Evolutionary conservation across 2,329 filamentous ascomycete genomes (phyloP).

Genomic region (Aspergillus luchuensis): DNA sequence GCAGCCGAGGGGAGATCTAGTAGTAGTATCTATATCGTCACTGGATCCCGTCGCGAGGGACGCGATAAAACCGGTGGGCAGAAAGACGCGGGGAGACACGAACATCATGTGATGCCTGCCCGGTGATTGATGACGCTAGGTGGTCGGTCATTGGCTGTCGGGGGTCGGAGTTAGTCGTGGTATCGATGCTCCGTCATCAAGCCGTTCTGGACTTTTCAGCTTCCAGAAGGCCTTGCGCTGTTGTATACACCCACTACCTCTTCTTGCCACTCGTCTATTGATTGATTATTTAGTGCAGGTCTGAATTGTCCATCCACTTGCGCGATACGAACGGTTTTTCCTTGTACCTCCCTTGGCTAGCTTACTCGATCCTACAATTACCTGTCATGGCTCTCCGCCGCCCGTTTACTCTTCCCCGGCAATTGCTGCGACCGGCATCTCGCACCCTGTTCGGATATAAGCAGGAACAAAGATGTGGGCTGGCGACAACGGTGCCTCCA

Average conservation of each 20-base stretch:
- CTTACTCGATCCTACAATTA: background rate
- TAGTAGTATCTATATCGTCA: background rate
- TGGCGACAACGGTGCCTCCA: slow-evolving; percentile 69
- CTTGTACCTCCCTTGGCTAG: background rate
- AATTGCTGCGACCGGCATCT: slow-evolving; percentile 30
- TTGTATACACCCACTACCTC: background rate
- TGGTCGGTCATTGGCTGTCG: slow-evolving; percentile 31
- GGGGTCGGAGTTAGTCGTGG: slow-evolving; percentile 9
- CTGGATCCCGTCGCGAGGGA: slow-evolving; percentile 14
- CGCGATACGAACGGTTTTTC: background rate
- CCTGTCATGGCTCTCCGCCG: slow-evolving; percentile 45
- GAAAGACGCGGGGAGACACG: slow-evolving; percentile 34
- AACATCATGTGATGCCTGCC: slow-evolving; percentile 36
- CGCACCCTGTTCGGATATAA: slow-evolving; percentile 25
- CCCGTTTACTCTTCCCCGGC: slow-evolving; percentile 35
- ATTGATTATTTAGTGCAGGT: background rate
- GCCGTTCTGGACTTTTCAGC: slow-evolving; percentile 16
- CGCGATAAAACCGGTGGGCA: slow-evolving; percentile 24
- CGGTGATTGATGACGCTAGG: slow-evolving; percentile 31
- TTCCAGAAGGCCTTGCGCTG: background rate
- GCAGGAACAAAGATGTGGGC: slow-evolving; percentile 33
- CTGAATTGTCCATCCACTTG: background rate
- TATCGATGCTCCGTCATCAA: slow-evolving; percentile 19
- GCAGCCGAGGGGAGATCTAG: background rate
- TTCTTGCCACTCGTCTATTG: background rate